Evolutionary conservation across 2,329 filamentous ascomycete genomes (phyloP).

Genomic region (Lecanoromycetidae sp.): DNA sequence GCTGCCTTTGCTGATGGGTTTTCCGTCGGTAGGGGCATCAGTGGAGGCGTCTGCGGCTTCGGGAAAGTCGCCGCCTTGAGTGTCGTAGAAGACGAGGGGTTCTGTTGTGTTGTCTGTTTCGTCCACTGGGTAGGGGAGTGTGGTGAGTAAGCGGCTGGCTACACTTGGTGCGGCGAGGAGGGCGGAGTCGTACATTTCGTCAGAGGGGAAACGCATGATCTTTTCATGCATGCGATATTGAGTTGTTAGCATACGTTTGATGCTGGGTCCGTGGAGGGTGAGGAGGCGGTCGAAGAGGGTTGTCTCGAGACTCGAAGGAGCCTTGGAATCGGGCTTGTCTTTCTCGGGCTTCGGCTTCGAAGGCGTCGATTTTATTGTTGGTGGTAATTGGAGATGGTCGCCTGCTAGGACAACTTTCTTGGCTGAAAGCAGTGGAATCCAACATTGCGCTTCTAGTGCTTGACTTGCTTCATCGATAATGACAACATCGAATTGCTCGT

Average conservation of each 20-base stretch:
- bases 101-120: slow-evolving; percentile 78
- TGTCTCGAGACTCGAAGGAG: slow-evolving; percentile 50
- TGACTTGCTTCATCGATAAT: slow-evolving; percentile 95
- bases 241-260: slow-evolving; percentile 91
- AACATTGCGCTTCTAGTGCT: slow-evolving; percentile 90
- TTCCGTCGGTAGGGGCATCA: slow-evolving; percentile 45
- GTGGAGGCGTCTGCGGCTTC: slow-evolving; percentile 60
- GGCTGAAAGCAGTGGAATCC: slow-evolving; percentile 74
- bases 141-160: slow-evolving; percentile 59
- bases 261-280: slow-evolving; percentile 61
- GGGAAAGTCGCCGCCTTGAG: slow-evolving; percentile 83
- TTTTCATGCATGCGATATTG: slow-evolving; percentile 97
- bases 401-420: slow-evolving; percentile 82
- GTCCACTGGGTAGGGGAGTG: slow-evolving; percentile 63
- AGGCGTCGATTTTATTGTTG: slow-evolving; percentile 73
- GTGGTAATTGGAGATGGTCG: slow-evolving; percentile 86
- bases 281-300: slow-evolving; percentile 88
- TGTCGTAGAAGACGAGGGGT: slow-evolving; percentile 88
- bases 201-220: slow-evolving; percentile 90
- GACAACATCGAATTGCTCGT: slow-evolving; percentile 79
- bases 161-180: slow-evolving; percentile 73
- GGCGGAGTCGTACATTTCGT: slow-evolving; percentile 71
- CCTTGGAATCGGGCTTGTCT: slow-evolving; percentile 25
- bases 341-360: slow-evolving; percentile 38
- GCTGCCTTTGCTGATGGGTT: slow-evolving; percentile 37